Evolutionary conservation across 768 basidiomycete species (phyloP).

Genomic region (Cyathus striatus): DNA sequence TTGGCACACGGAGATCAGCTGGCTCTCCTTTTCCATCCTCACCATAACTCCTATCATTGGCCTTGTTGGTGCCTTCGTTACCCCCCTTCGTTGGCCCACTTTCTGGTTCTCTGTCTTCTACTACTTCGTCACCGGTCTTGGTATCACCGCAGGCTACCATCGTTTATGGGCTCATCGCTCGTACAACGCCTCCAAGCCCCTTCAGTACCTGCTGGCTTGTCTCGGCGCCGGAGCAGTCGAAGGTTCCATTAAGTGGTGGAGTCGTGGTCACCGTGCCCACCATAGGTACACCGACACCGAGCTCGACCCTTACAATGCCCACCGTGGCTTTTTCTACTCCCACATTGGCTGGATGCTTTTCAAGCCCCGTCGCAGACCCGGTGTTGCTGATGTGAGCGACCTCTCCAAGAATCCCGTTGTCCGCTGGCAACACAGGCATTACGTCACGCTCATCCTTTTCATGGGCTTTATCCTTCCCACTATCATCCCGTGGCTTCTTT

Average conservation of each 20-base stretch:
- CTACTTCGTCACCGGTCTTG: constrained; percentile 57
- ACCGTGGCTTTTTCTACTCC: constrained; percentile 81
- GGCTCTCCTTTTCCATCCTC: constrained; percentile 71
- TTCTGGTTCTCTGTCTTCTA: constrained; percentile 41
- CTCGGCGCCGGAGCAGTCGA: constrained; percentile 91
- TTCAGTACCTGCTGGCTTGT: constrained; percentile 82
- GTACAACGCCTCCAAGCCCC: constrained; percentile 83
- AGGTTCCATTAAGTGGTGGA: constrained; percentile 99
- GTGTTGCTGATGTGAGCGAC: constrained; percentile 87
- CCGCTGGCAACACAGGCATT: constrained; percentile 84
- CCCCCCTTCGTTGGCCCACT: constrained; percentile 69
- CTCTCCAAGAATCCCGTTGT: constrained; percentile 75
- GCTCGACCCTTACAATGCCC: constrained; percentile 92
- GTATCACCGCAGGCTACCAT: constrained; percentile 94
- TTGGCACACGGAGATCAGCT: constrained; percentile 60
- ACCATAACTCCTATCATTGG: constrained; percentile 71
- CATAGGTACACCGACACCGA: constrained; percentile 97
- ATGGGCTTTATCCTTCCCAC: constrained; percentile 77
- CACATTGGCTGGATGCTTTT: constrained; percentile 93
- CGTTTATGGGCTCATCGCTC: constrained; percentile 95
- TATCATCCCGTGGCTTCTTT: constrained; percentile 68
- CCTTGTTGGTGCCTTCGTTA: constrained; percentile 64
- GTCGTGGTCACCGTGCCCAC: constrained; percentile 94
- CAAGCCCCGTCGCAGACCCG: constrained; percentile 85
- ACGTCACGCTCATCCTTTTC: constrained; percentile 60